A percentile compares a stretch with the other conserved stretches of the same genome.
phyloP scores from a whole-genome alignment of 345 rosid genomes.

The thale cress (Arabidopsis thaliana) region DNA sequence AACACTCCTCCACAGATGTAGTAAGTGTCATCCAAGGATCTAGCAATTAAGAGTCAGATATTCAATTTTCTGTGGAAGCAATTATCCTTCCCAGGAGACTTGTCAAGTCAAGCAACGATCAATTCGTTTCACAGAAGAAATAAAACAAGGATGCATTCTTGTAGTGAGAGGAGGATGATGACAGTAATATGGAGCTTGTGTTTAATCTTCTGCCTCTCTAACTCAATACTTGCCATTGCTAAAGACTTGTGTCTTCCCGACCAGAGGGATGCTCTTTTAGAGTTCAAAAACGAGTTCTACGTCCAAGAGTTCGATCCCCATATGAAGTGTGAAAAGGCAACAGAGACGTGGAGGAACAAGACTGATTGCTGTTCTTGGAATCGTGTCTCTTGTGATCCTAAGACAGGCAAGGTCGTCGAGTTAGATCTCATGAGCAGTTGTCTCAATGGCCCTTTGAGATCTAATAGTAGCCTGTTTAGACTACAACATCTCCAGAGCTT shows the following conservation, averaged over 20 bases:
- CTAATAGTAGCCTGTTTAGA: constrained; percentile 15
- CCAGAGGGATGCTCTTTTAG: constrained; percentile 23
- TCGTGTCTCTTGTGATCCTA: constrained; percentile 33
- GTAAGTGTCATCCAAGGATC: no score
- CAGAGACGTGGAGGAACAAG: constrained; percentile 1
- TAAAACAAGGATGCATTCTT: neutral
- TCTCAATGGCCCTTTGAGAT: constrained; percentile 19
- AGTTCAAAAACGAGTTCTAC: constrained; percentile 21
- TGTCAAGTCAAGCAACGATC: neutral
- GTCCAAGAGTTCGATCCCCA: no score
- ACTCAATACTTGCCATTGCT: neutral
- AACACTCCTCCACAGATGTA: no score
- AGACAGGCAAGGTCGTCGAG: constrained; percentile 1
- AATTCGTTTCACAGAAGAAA: neutral
- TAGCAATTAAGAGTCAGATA: neutral
- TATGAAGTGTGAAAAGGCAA: no score
- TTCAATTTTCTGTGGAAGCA: neutral
- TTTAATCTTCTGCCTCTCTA: neutral
- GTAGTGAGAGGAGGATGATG: neutral
- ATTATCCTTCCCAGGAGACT: neutral
- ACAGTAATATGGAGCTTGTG: neutral
- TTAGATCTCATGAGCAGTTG: neutral
- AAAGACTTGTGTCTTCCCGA: constrained; percentile 12
- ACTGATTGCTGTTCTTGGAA: constrained; percentile 35
- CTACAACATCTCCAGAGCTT: neutral